phyloP scores from a whole-genome alignment of 2,329 filamentous ascomycete genomes.

The Beauveria varroae region DNA sequence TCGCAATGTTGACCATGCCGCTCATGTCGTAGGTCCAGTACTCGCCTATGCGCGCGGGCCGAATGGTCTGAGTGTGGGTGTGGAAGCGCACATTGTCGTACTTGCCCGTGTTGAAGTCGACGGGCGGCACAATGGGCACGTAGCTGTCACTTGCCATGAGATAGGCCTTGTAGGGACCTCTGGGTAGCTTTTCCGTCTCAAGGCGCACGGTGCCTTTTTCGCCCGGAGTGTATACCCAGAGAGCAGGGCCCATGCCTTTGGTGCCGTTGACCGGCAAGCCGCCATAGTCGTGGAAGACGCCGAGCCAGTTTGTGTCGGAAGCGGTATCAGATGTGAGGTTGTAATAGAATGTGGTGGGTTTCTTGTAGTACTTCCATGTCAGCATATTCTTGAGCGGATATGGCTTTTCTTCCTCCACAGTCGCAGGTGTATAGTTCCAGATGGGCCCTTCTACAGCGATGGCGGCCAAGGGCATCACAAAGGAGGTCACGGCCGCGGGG shows the following conservation, averaged over 20 bases:
- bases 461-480: background rate
- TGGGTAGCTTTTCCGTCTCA: slow-evolving; percentile 17
- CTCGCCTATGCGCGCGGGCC: slow-evolving; percentile 28
- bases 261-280: slow-evolving; percentile 27
- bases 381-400: background rate
- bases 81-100: background rate
- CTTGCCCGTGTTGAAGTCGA: slow-evolving; percentile 21
- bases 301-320: slow-evolving; percentile 30
- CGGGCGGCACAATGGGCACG: slow-evolving; percentile 26
- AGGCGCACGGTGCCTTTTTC: slow-evolving; percentile 22
- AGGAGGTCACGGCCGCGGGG: background rate
- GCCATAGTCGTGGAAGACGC: slow-evolving; percentile 25
- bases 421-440: background rate
- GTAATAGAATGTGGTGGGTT: slow-evolving; percentile 27
- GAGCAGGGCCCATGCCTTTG: slow-evolving; percentile 21
- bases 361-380: background rate
- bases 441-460: background rate
- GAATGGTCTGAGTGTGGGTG: slow-evolving; percentile 24
- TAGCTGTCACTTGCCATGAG: slow-evolving; percentile 30
- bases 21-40: slow-evolving; percentile 23
- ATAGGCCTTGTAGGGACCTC: slow-evolving; percentile 28
- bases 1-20: slow-evolving; percentile 24
- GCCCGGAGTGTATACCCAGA: slow-evolving; percentile 27
- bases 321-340: slow-evolving; percentile 18
- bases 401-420: too few species aligned